Evolutionary conservation across 1,284 basidiomycete species (phyloP), one percentile per base, ranked within the genome.

Genomic region (Apiotrichum sp.): DNA sequence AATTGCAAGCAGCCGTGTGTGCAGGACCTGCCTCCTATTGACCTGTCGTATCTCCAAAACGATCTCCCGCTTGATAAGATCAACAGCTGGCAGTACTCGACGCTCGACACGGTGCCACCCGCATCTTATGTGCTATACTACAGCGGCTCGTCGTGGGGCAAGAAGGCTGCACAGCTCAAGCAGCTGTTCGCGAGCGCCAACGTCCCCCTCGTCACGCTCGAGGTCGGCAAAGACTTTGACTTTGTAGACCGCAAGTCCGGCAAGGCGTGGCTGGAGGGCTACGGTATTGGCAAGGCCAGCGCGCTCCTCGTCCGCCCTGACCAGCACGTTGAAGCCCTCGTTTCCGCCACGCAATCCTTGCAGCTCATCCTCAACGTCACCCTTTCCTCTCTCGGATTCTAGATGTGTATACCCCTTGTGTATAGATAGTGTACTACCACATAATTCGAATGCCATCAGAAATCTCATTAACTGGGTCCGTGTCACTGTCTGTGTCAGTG

Each of bases 291-390:
- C 36, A 51, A 54, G 47, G 45, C 49, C 13, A 55, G 48, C 13
- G 61, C 57, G 2, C 47, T 62, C 2, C 53, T 65, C 9, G 53
- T 62, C 22, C 51, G 63, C 1, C 63, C 63, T 2, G 63, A 65
- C 50, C 63, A 65, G 61, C 63, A 65, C 50, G 34, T 65, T 36
- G 53, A 53, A 46, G 52, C 45, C 32, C 46, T 60, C 29, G 31
- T 51, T 31, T 13, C 38, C 31, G 31, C 38, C 3, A n/a, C 29
- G 3, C 52, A 47, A 46, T 29, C 40, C 3, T 36, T 31, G 9
- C 50, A 52, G 42, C 11, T 39, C 6, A 10, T 41, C 32, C 29
- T 52, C 9, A 45, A 47, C 35, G 32, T 38, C 52, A 31, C 45
- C 39, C 44, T 53, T 9, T 50, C 41, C 40, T 50, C 48, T 34